These are phyloP conservation scores for Xylariaceae sp. DNA, from an alignment of 2,329 filamentous ascomycete genomes.

Conservation along the genomic window DNA sequence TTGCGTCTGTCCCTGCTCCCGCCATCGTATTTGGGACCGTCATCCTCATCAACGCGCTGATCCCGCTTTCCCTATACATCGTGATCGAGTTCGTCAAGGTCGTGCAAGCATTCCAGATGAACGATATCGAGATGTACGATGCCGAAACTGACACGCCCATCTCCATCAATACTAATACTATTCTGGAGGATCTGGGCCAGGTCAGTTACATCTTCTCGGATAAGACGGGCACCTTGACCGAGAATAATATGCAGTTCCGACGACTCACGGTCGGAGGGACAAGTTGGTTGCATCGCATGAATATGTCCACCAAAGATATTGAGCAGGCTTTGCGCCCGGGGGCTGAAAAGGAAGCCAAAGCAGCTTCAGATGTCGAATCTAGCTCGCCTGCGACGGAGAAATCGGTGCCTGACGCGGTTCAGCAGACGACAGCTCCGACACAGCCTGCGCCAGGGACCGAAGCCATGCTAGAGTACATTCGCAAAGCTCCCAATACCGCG, in stretches of 20 bases:
- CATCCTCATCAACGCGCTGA: constrained; percentile 96
- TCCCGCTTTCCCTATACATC: constrained; percentile 85
- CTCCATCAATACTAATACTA: constrained; percentile 86
- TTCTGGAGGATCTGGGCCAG: constrained; percentile 89
- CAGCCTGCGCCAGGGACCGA: constrained; percentile 55
- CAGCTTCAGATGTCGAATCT: constrained; percentile 28
- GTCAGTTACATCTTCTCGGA: constrained; percentile 88
- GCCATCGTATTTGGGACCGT: constrained; percentile 83
- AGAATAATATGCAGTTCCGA: constrained; percentile 93
- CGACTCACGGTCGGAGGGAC: constrained; percentile 87
- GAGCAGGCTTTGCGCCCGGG: background rate
- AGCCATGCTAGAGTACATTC: constrained; percentile 76
- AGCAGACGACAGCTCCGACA: constrained; percentile 34
- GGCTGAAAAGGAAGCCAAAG: constrained; percentile 4
- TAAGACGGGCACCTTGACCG: constrained; percentile 90
- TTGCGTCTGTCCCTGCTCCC: constrained; percentile 65
- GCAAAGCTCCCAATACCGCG: constrained; percentile 64
- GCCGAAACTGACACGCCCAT: constrained; percentile 77
- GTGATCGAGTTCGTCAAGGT: constrained; percentile 85
- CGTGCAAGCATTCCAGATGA: constrained; percentile 68
- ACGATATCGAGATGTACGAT: constrained; percentile 88
- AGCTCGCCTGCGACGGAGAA: constrained; percentile 35
- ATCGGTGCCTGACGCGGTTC: constrained; percentile 28
- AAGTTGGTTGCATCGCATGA: constrained; percentile 78
- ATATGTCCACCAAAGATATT: constrained; percentile 41